phyloP scores from a whole-genome alignment of 306 rosid genomes.

The Elaeagnus macrophylla region DNA sequence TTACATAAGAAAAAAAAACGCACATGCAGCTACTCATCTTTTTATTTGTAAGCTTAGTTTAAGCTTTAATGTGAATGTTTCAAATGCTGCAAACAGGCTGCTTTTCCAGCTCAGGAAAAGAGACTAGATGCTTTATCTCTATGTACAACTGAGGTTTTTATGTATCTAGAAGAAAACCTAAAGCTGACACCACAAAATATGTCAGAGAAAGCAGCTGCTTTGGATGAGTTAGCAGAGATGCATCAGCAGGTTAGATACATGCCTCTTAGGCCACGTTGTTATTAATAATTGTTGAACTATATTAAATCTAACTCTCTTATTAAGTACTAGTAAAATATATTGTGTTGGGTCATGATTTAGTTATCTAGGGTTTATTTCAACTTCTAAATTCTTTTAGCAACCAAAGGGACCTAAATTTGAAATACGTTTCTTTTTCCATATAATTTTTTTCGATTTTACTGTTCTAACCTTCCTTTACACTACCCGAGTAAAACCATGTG shows the following conservation, averaged over 20 bases:
- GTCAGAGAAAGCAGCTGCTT: constrained; percentile 73
- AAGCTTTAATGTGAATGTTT: constrained; percentile 10
- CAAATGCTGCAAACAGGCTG: constrained; percentile 45
- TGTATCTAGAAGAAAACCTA: constrained; percentile 79
- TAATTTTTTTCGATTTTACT: too few relatives aligned
- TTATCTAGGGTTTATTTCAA: too few relatives aligned
- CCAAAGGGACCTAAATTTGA: too few relatives aligned
- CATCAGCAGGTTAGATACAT: constrained; percentile 61
- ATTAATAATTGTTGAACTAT: background rate
- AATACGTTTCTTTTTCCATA: too few relatives aligned
- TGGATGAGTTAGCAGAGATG: constrained; percentile 86
- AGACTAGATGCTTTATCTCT: constrained; percentile 78
- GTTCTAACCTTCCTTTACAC: too few relatives aligned
- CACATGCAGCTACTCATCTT: background rate
- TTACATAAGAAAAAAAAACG: too few relatives aligned
- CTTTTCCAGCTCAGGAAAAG: constrained; percentile 86
- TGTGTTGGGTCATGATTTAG: too few relatives aligned
- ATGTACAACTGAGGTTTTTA: constrained; percentile 65
- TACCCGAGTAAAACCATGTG: too few relatives aligned
- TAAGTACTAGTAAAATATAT: too few relatives aligned
- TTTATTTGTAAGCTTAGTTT: constrained; percentile 12
- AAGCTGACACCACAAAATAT: constrained; percentile 75
- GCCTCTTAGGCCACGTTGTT: background rate
- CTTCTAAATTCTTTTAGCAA: too few relatives aligned
- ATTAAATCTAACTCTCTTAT: constrained; percentile 5